Evolutionary conservation across 805 yeast genomes (phyloP), one percentile per base, ranked within the genome.

Genomic region (Candida patagonica): DNA sequence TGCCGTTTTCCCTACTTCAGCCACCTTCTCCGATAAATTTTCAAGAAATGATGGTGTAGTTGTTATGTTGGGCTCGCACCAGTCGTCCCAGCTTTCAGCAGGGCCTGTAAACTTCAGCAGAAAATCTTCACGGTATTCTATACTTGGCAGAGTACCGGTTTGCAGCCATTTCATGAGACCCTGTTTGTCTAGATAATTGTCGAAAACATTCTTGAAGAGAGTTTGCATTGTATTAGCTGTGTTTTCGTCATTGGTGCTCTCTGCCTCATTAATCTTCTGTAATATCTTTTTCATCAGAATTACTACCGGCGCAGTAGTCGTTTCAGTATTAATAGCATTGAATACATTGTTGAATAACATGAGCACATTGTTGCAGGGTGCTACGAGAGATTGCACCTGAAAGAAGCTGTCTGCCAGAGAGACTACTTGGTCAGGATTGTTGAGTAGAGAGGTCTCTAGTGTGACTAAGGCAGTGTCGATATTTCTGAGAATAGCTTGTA

Each of bases 381-480:
- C 10, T 15, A 40, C n/a, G 15, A 39, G 17, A 7, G 17, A 20
- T 17, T 20, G 23, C 13, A 38, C 23, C 5, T 35, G 30, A 19
- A 23, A 12, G 27, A 38, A 13, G 15, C 19, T 15, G 7, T 27
- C 9, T 20, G 44, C n/a, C 8, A 44, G 13, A 15, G 45, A 37
- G 13, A 34, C 41, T 8, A 22, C 24, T 15, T 26, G 10, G 1
- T 26, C 12, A 3, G 17, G n/a, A 15, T 25, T 9, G 23, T 25
- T 42, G 15, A 42, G 36, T 5, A 40, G 37, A 8, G 15, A n/a
- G 10, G 30, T 17, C 21, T 47, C 44, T 9, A 47, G n/a, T 6
- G 20, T 22, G 19, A 45, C 24, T 6, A 45, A 13, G 9, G 22
- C 7, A 16, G 12, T 17, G n/a, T 44, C 47, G 4, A 46, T 6